Percentiles rank a stretch among this genome's conserved stretches.
These are phyloP conservation scores for Elongisporangium undulatum DNA, from an alignment of 352 stramenopile genomes.

Conservation along the genomic window DNA sequence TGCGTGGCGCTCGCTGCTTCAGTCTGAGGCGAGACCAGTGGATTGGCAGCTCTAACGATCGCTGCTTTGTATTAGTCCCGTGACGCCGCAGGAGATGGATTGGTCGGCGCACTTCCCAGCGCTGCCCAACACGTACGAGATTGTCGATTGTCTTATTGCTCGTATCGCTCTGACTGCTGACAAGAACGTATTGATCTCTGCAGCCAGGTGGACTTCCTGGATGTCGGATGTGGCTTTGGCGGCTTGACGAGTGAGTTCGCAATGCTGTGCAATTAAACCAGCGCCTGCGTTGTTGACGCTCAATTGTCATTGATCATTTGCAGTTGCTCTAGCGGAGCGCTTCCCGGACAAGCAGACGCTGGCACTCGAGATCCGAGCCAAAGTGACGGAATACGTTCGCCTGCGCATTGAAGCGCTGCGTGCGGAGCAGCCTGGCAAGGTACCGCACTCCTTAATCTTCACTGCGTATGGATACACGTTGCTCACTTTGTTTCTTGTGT, in stretches of 20 bases:
- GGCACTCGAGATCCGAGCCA: constrained; percentile 97
- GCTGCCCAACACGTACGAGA: constrained; percentile 61
- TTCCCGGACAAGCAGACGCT: constrained; percentile 94
- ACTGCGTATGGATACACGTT: neutral
- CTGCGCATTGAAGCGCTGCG: constrained; percentile 89
- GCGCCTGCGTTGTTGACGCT: neutral
- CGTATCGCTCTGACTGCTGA: constrained; percentile 6
- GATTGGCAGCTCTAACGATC: neutral
- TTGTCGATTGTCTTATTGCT: too few species aligned
- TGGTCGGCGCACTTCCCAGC: constrained; percentile 93
- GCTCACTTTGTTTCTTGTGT: neutral
- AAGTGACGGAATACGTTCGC: constrained; percentile 92
- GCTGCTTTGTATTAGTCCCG: constrained; percentile 53
- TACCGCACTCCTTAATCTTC: constrained; percentile 5
- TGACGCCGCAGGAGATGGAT: constrained; percentile 85
- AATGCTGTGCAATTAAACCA: neutral
- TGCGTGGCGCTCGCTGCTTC: constrained; percentile 21
- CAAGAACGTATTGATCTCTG: neutral
- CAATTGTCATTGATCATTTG: neutral
- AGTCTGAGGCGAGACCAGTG: neutral
- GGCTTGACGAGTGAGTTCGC: constrained; percentile 85
- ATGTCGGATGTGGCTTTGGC: constrained; percentile 97
- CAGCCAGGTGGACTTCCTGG: constrained; percentile 90
- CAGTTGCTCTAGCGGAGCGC: constrained; percentile 87
- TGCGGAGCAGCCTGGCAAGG: constrained; percentile 53